Percentiles rank a stretch among this genome's conserved stretches.
phyloP scores from a whole-genome alignment of 2,329 filamentous ascomycete species.

The Cercospora canescens region DNA sequence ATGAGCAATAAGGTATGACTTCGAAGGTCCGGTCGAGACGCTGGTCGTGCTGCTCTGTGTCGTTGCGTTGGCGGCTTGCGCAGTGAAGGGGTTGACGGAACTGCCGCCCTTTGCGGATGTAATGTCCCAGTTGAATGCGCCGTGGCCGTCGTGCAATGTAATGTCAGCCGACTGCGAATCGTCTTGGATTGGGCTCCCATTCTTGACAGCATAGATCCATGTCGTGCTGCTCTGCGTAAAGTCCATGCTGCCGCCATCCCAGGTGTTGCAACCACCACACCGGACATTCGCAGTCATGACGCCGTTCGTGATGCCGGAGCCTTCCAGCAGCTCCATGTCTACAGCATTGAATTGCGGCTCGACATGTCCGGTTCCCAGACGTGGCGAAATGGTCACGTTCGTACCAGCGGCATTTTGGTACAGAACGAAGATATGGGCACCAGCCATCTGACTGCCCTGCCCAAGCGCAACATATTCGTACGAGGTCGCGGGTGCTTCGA shows the following conservation, averaged over 20 bases:
- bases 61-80: conserved; percentile 8
- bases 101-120: conserved; percentile 47
- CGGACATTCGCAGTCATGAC: conserved; percentile 58
- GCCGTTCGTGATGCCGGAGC: conserved; percentile 53
- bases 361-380: conserved; percentile 46
- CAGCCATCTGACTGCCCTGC: conserved; percentile 57
- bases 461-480: conserved; percentile 59
- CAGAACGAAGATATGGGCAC: conserved; percentile 59
- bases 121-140: conserved; percentile 49
- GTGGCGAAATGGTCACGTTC: conserved; percentile 60
- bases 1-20: conserved; percentile 41
- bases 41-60: conserved; percentile 4
- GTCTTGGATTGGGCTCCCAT: conserved; percentile 51
- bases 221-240: conserved; percentile 43
- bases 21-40: conserved; percentile 5
- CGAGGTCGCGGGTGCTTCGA: conserved; percentile 51
- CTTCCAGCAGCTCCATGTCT: conserved; percentile 50
- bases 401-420: conserved; percentile 53
- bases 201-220: conserved; percentile 54
- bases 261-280: conserved; percentile 55
- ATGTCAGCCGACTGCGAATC: conserved; percentile 46
- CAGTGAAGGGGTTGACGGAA: conserved; percentile 46
- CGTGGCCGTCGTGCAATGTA: conserved; percentile 46
- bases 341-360: conserved; percentile 45
- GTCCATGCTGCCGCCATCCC: conserved; percentile 54